Percentiles rank a stretch among this genome's conserved stretches.
Conservation (phyloP, 805 yeast species). For the Monosporozyma aerobia region DNA sequence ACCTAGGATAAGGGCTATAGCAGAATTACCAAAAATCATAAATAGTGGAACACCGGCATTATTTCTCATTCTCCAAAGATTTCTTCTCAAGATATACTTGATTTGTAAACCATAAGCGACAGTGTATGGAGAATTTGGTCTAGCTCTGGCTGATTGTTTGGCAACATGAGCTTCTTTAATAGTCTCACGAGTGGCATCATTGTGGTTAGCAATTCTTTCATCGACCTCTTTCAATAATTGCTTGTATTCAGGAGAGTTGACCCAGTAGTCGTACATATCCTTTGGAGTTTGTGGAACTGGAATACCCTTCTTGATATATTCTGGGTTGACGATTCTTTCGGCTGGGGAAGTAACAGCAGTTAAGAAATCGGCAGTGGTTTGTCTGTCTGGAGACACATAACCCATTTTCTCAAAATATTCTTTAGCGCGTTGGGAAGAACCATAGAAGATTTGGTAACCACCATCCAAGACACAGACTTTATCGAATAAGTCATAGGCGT, state of each 20-base stretch:
- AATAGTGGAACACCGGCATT: slow-evolving; percentile 42
- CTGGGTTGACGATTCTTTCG: slow-evolving; percentile 38
- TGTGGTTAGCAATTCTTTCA: slow-evolving; percentile 29
- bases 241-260: slow-evolving; percentile 37
- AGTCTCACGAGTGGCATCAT: slow-evolving; percentile 11
- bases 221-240: slow-evolving; percentile 38
- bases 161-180: slow-evolving; percentile 39
- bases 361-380: slow-evolving; percentile 64
- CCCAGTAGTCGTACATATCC: slow-evolving; percentile 57
- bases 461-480: slow-evolving; percentile 51
- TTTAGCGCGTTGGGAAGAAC: slow-evolving; percentile 45
- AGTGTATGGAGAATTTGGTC: slow-evolving; percentile 42
- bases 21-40: slow-evolving; percentile 37
- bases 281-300: slow-evolving; percentile 52
- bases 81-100: slow-evolving; percentile 37
- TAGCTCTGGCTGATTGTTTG: slow-evolving; percentile 40
- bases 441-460: slow-evolving; percentile 57
- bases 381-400: slow-evolving; percentile 52
- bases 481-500: slow-evolving; percentile 55
- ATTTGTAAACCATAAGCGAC: slow-evolving; percentile 46
- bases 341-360: slow-evolving; percentile 62
- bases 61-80: slow-evolving; percentile 40
- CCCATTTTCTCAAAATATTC: slow-evolving; percentile 60
- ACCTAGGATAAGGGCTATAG: slow-evolving; percentile 47
- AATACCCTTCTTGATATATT: slow-evolving; percentile 36